Evolutionary conservation across 257 asterid species (phyloP).

Genomic region (Penstemon newberryi): DNA sequence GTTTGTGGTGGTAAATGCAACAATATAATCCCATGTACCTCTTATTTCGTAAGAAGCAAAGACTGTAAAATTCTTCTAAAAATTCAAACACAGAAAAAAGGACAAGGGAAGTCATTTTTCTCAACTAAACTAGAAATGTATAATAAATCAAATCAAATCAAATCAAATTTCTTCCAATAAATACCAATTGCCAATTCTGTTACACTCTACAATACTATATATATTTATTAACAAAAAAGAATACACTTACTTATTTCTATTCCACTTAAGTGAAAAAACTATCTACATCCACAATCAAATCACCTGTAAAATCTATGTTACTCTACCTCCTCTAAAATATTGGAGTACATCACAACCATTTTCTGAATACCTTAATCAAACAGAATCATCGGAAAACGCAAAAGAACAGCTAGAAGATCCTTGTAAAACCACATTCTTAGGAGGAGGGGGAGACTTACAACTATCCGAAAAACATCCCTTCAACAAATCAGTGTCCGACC

Average conservation of each 20-base stretch:
- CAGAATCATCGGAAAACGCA: conserved; percentile 76
- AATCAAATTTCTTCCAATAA: conserved; percentile 23
- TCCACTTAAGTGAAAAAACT: conserved; percentile 20
- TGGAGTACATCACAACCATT: not conserved
- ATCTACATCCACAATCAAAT: conserved; percentile 26
- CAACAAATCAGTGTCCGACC: conserved; percentile 52
- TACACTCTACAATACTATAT: conserved; percentile 35
- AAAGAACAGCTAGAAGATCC: conserved; percentile 87
- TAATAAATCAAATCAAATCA: conserved; percentile 25
- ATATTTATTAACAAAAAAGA: conserved; percentile 26
- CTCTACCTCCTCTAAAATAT: conserved; percentile 31
- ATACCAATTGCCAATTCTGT: conserved; percentile 17
- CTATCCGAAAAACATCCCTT: conserved; percentile 36
- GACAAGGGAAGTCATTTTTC: not conserved
- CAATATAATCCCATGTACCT: too few relatives aligned
- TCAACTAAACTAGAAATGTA: not conserved
- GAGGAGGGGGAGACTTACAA: conserved; percentile 42
- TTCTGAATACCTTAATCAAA: conserved; percentile 30
- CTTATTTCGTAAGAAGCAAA: too few relatives aligned
- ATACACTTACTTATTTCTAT: conserved; percentile 20
- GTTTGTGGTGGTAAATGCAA: too few relatives aligned
- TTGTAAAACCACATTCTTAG: conserved; percentile 48
- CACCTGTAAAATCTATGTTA: conserved; percentile 32
- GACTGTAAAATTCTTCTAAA: too few relatives aligned
- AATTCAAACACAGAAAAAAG: not conserved